phyloP scores from a whole-genome alignment of 805 yeast genomes.

The Starmerella tilneyi region DNA sequence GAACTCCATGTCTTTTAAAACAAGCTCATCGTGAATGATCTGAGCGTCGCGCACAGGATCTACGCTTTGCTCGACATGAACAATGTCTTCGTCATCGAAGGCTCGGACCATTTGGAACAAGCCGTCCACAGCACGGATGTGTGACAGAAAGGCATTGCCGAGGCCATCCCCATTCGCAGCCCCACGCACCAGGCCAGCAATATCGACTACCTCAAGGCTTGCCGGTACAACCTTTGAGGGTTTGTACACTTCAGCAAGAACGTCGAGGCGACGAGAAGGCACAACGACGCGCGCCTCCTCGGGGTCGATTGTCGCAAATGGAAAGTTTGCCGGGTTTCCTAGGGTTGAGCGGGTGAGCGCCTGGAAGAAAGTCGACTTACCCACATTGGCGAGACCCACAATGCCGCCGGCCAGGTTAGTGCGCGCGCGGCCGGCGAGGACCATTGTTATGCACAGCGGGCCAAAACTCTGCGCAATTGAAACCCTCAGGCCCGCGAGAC shows the following conservation, averaged over 20 bases:
- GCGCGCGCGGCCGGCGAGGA: constrained; percentile 20
- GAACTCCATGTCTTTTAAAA: constrained; percentile 57
- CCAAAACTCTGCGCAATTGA: neutral
- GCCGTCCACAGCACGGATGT: constrained; percentile 63
- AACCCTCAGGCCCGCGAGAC: neutral
- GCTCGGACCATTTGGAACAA: constrained; percentile 59
- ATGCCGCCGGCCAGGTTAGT: constrained; percentile 36
- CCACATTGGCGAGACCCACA: constrained; percentile 57
- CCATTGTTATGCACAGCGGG: neutral
- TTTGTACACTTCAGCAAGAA: constrained; percentile 39
- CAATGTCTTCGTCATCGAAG: constrained; percentile 53
- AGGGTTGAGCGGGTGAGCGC: constrained; percentile 51
- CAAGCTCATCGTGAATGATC: constrained; percentile 54
- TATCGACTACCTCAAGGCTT: constrained; percentile 49
- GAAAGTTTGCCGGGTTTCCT: constrained; percentile 60
- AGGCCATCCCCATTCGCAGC: constrained; percentile 58
- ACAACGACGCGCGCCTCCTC: constrained; percentile 51
- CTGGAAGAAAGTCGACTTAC: constrained; percentile 50
- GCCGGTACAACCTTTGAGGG: constrained; percentile 48
- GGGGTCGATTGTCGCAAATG: constrained; percentile 69
- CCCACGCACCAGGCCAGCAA: constrained; percentile 60
- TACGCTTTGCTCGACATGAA: constrained; percentile 54
- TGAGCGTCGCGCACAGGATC: constrained; percentile 55
- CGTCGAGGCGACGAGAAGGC: constrained; percentile 43
- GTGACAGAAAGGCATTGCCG: constrained; percentile 62